Base-by-base conservation (phyloP, 805 yeast species). In the Saccharomyces eubayanus region DNA sequence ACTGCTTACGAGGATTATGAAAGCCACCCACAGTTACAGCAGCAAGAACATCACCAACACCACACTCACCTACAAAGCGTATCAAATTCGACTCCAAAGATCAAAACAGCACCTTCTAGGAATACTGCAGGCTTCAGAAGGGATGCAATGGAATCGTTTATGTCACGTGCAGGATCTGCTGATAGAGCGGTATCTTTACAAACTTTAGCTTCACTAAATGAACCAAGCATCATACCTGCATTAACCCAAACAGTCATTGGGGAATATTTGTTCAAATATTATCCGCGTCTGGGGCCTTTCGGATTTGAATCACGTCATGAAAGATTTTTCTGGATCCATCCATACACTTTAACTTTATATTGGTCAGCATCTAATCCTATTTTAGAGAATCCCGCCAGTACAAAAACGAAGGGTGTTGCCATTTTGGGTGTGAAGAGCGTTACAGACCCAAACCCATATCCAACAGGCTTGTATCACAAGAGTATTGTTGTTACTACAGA, bases 291-390 rank as follows among this genome's bases (percentile, higher is more conserved):
- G 51, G 91, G 91, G 1, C 85, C 90, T 14, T 74, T 88, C 50
- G 84, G 89, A 41, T 70, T 77, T 6, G 94, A 89, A 50, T 79
- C 80, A 46, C 80, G 97, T 55, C 99, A 92, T 65, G 94, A 87
- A 65, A 79, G 97, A 59, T 92, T 82, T 72, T 92, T 92, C 77
- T 94, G 98, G 98, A 81, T 94, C 47, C 96, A 92, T 70, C 98
- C 99, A 2, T 91, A 91, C 69, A 85, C 94, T 8, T 72, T 89
- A 74, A 89, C 96, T 0, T 74, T 92, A 48, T 90, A 89, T 69
- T 92, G 99, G 99, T 84, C 92, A 2, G 77, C 80, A 5, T 77
- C 83, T 11, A 88, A 87, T 63, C 97, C 97, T 0, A 85, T 85
- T 0, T 66, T 86, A 49, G 78, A 82, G 3, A 84, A 86, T 59